Conservation (phyloP, 2,329 filamentous ascomycete species). For the Trichoderma breve region DNA sequence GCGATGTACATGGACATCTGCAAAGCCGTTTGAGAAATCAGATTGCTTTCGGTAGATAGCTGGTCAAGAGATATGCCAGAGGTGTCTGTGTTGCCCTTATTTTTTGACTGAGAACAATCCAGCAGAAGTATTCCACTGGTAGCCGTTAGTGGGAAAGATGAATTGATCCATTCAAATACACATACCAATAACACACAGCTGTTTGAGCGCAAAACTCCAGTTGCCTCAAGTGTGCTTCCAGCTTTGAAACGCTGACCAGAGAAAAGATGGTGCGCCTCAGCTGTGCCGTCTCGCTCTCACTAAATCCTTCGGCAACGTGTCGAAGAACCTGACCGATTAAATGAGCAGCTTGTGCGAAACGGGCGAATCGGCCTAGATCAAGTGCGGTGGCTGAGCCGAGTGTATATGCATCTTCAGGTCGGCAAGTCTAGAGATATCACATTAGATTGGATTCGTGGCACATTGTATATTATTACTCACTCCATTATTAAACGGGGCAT, state of each 20-base stretch:
- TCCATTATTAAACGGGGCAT: slow-evolving; percentile 13
- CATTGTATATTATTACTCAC: neutral
- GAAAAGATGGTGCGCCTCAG: slow-evolving; percentile 21
- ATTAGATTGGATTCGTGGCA: neutral
- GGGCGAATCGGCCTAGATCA: slow-evolving; percentile 18
- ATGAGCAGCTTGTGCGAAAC: slow-evolving; percentile 20
- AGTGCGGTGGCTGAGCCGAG: slow-evolving; percentile 10
- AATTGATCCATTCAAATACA: neutral
- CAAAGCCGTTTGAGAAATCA: neutral
- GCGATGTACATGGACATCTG: neutral
- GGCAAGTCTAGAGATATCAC: neutral
- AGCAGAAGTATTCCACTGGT: slow-evolving; percentile 11
- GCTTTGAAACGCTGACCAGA: slow-evolving; percentile 4
- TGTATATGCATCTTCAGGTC: slow-evolving; percentile 7
- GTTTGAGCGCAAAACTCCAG: slow-evolving; percentile 19
- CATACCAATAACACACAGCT: slow-evolving; percentile 17
- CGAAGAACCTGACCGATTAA: slow-evolving; percentile 19
- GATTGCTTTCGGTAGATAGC: neutral
- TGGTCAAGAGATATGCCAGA: neutral
- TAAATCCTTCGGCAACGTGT: neutral
- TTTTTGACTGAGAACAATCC: neutral
- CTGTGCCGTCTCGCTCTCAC: slow-evolving; percentile 16
- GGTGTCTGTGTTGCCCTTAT: neutral
- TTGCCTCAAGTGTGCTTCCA: slow-evolving; percentile 10
- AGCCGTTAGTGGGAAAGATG: neutral